Evolutionary conservation across 306 rosid genomes (phyloP), one percentile per base, ranked within the genome.

Genomic region (Inga oerstediana): DNA sequence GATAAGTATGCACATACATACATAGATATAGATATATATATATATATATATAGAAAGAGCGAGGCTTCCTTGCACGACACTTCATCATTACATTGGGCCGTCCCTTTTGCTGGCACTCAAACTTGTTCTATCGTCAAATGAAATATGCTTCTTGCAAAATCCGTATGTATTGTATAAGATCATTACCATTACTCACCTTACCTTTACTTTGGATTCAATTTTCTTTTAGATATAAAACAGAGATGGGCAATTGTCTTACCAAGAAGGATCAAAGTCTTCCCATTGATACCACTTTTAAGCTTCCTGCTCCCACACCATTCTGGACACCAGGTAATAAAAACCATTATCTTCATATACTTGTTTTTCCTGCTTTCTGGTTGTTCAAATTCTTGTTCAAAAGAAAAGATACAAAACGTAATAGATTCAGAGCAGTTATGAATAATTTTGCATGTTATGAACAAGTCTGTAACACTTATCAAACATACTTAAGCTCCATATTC

Each of bases 241-340:
- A 66, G 54, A 89, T 89, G 92, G 86, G 92, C 39, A 89, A 89
- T 82, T 79, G 85, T n/a, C 74, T 65, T 27, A 12, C 65, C 72
- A 73, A 79, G 80, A 80, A 74, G 68, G 11, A 56, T 34, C 37
- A 84, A 51, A 20, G 22, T 75, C 74, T 81, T 27, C 92, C 92
- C 14, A 79, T 89, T 22, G 90, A 87, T n/a, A 82, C 86, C 77
- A 35, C 80, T 3, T 89, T 87, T 82, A 68, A 85, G 79, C 87
- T 91, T 85, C 91, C 92, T n/a, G 88, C 92, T 76, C 74, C 89
- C 19, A 35, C 62, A 2, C 92, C 90, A 15, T 15, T 69, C 15
- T 86, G 84, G 84, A 79, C 88, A 7, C 32, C 84, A 68, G 83
- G 88, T 84, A 74, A 37, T 58, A 32, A 32, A 32, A 10, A 22